Percentiles rank a stretch among this genome's conserved stretches.
Conservation (phyloP, 2,329 filamentous ascomycete species). For the Exophiala phaeomuriformis region DNA sequence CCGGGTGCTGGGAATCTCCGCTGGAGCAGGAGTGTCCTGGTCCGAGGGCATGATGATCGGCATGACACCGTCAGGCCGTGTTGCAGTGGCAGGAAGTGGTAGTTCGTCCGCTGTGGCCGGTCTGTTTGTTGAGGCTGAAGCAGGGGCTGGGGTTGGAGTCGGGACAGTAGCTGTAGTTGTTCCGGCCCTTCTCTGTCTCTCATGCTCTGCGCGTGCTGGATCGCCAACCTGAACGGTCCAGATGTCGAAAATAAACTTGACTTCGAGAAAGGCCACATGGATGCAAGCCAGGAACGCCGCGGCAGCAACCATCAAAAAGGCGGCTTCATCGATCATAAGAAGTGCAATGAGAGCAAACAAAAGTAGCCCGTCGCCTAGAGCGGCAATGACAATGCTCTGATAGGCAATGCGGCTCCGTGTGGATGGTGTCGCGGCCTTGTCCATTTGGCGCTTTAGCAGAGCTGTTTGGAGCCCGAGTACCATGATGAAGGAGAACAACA, state of each 20-base stretch:
- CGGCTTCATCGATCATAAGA: slow-evolving; percentile 49
- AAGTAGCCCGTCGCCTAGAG: slow-evolving; percentile 54
- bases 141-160: not conserved
- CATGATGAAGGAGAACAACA: slow-evolving; percentile 47
- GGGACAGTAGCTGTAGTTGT: slow-evolving; percentile 6
- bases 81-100: slow-evolving; percentile 47
- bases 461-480: slow-evolving; percentile 48
- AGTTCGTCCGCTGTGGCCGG: slow-evolving; percentile 30
- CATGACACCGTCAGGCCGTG: slow-evolving; percentile 41
- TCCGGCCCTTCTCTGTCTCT: slow-evolving; percentile 27
- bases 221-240: slow-evolving; percentile 53
- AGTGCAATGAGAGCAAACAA: slow-evolving; percentile 48
- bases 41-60: slow-evolving; percentile 55
- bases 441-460: slow-evolving; percentile 55
- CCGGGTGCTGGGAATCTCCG: slow-evolving; percentile 31
- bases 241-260: slow-evolving; percentile 61
- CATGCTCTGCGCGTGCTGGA: slow-evolving; percentile 42
- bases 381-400: slow-evolving; percentile 56
- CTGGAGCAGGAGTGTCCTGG: slow-evolving; percentile 40
- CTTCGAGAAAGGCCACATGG: slow-evolving; percentile 55
- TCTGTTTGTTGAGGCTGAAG: slow-evolving; percentile 1
- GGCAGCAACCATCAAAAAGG: slow-evolving; percentile 50
- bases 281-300: slow-evolving; percentile 54
- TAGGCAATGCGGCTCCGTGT: slow-evolving; percentile 58
- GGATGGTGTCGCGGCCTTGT: slow-evolving; percentile 57